A percentile compares a stretch with the other conserved stretches of the same genome.
Conservation (phyloP, 106 monocot species). For the Cymbidium sinense region DNA sequence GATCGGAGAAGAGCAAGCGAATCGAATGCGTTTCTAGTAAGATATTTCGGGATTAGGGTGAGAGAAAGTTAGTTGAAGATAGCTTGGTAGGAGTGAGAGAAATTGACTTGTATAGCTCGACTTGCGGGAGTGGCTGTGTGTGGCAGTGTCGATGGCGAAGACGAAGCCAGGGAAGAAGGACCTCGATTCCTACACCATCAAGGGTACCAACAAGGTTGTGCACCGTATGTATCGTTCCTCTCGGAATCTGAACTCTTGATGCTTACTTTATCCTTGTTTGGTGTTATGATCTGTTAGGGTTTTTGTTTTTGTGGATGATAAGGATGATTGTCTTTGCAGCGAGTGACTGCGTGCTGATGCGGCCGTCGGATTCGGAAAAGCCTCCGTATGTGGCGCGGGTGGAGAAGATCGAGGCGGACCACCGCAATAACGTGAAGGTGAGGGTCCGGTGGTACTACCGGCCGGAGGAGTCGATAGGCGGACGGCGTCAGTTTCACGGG, state of each 20-base stretch:
- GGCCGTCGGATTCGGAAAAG: conserved; percentile 21
- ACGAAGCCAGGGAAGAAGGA: conserved; percentile 10
- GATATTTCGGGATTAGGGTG: too few species aligned
- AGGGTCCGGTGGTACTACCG: conserved; percentile 25
- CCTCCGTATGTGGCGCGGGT: conserved; percentile 21
- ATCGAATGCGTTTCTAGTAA: too few species aligned
- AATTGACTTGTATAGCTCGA: too few species aligned
- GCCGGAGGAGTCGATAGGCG: conserved; percentile 22
- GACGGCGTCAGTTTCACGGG: conserved; percentile 23
- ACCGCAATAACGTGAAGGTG: conserved; percentile 21
- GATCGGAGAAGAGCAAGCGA: too few species aligned
- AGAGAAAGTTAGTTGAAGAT: too few species aligned
- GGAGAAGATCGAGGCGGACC: conserved; percentile 24
- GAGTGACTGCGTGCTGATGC: neutral
- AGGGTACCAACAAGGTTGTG: conserved; percentile 15
- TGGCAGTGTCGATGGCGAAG: conserved; percentile 2
- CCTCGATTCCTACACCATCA: conserved; percentile 18
- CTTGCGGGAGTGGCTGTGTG: too few species aligned
- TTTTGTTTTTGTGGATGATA: neutral
- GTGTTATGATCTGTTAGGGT: neutral
- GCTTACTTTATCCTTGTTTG: neutral
- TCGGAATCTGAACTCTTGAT: neutral
- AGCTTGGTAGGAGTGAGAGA: too few species aligned
- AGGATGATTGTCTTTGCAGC: neutral
- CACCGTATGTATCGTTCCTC: neutral